These are phyloP conservation scores for Ensete glaucum DNA, from an alignment of 176 grass and related monocot species.

Conservation along the genomic window DNA sequence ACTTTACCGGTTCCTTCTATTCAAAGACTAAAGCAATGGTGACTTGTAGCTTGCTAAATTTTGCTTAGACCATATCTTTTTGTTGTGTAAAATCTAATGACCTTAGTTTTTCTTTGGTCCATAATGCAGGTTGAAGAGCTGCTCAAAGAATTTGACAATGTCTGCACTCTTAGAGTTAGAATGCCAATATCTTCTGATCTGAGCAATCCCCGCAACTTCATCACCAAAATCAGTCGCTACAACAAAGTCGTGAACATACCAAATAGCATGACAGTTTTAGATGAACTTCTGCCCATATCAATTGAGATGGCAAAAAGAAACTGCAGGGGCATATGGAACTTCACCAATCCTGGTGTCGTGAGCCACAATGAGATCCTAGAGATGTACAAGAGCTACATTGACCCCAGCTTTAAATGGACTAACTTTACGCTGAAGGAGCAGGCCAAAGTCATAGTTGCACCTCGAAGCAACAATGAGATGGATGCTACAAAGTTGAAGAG, in stretches of 20 bases:
- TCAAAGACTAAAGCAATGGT: slow-evolving; percentile 18
- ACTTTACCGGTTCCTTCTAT: slow-evolving; percentile 8
- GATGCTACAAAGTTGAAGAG: slow-evolving; percentile 15
- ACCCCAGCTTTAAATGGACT: slow-evolving; percentile 5
- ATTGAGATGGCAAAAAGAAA: slow-evolving; percentile 18
- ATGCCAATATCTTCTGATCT: slow-evolving; percentile 14
- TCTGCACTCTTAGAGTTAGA: slow-evolving; percentile 16
- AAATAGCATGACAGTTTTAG: slow-evolving; percentile 15
- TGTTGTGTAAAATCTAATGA: neutral
- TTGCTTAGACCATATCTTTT: too few relatives aligned
- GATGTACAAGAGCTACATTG: slow-evolving; percentile 14
- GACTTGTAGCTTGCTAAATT: neutral
- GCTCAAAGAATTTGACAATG: slow-evolving; percentile 16
- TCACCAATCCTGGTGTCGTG: slow-evolving; percentile 5
- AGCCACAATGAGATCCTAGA: slow-evolving; percentile 18
- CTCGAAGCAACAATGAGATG: slow-evolving; percentile 16
- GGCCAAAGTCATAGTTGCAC: slow-evolving; percentile 15
- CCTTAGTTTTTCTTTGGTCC: neutral
- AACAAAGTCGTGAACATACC: slow-evolving; percentile 12
- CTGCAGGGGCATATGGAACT: slow-evolving; percentile 18
- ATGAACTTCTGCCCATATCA: slow-evolving; percentile 14
- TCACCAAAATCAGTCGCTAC: slow-evolving; percentile 9
- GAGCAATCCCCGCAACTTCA: slow-evolving; percentile 16
- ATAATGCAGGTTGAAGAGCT: slow-evolving; percentile 17
- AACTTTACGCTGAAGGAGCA: slow-evolving; percentile 12